phyloP scores from a whole-genome alignment of 2,329 filamentous ascomycete species.

The Hymenoscyphus scutula region DNA sequence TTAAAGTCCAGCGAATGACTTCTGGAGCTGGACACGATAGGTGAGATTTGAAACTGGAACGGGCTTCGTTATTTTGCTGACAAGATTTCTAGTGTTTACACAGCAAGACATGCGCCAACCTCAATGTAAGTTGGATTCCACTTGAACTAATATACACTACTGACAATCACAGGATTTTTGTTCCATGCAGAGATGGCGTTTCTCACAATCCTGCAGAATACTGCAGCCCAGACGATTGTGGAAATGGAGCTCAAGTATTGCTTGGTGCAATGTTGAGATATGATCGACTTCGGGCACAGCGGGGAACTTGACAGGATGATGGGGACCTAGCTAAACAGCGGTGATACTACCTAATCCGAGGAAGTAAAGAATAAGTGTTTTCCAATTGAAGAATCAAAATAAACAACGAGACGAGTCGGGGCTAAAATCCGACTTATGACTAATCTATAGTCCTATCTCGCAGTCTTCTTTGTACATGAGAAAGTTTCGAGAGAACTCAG shows the following conservation, averaged over 20 bases:
- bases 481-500: too few relatives aligned
- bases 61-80: constrained; percentile 21
- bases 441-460: too few relatives aligned
- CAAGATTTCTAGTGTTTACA: constrained; percentile 51
- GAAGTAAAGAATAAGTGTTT: background rate
- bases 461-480: too few relatives aligned
- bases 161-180: constrained; percentile 48
- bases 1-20: constrained; percentile 52
- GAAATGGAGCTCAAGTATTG: constrained; percentile 51
- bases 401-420: too few relatives aligned
- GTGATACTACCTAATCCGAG: background rate
- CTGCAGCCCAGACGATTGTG: constrained; percentile 57
- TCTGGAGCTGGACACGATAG: constrained; percentile 64
- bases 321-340: background rate
- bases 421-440: too few relatives aligned
- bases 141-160: background rate
- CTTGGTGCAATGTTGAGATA: constrained; percentile 43
- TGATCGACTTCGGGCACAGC: constrained; percentile 35
- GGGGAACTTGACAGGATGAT: background rate
- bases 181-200: constrained; percentile 60
- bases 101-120: constrained; percentile 57
- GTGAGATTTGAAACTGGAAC: constrained; percentile 34
- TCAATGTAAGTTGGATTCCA: constrained; percentile 46
- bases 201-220: constrained; percentile 65
- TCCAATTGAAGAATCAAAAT: too few relatives aligned